phyloP scores from a whole-genome alignment of 306 rosid species.

The Gastrolobium bilobum region DNA sequence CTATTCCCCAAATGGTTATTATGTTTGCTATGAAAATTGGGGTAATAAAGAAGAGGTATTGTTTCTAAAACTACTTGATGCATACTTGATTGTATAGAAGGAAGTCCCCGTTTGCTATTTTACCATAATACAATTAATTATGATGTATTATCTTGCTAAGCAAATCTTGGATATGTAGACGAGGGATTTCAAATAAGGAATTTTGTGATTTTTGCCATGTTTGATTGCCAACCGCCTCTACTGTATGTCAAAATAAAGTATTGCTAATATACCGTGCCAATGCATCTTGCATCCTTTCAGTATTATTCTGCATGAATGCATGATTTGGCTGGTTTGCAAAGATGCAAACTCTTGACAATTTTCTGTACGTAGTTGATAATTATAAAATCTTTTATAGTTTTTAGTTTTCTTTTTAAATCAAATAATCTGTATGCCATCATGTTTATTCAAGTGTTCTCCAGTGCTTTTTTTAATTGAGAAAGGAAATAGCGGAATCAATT shows the following conservation, averaged over 20 bases:
- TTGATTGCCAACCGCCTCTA: neutral
- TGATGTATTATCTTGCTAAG: neutral
- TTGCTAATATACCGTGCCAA: neutral
- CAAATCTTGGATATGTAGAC: neutral
- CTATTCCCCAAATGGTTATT: conserved; percentile 82
- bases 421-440: neutral
- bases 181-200: neutral
- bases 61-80: conserved; percentile 36
- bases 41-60: conserved; percentile 98
- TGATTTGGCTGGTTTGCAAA: neutral
- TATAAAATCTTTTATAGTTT: neutral
- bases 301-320: conserved; percentile 10
- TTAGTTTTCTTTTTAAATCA: neutral
- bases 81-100: neutral
- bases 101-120: neutral
- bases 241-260: neutral
- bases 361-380: neutral
- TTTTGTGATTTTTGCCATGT: neutral
- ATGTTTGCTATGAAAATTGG: conserved; percentile 81
- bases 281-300: conserved; percentile 21
- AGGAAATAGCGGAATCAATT: conserved; percentile 12
- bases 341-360: neutral
- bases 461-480: conserved; percentile 20
- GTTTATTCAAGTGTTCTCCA: conserved; percentile 16
- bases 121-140: neutral